Percentiles rank a stretch among this genome's conserved stretches.
These are phyloP conservation scores for Tricholoma matsutake DNA, from an alignment of 768 basidiomycete species.

Conservation along the genomic window DNA sequence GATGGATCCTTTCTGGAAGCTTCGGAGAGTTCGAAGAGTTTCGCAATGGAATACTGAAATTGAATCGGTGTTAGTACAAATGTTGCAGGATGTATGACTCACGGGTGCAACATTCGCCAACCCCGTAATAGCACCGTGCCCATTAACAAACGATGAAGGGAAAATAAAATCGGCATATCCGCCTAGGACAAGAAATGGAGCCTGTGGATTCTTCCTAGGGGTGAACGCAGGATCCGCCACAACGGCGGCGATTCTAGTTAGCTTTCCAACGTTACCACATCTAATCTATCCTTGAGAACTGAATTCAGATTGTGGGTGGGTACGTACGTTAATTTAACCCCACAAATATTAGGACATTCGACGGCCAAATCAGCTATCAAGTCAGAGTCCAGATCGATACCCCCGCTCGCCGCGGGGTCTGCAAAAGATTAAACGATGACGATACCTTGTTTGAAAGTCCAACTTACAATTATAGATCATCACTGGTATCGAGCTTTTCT, in stretches of 20 bases:
- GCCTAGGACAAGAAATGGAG: slow-evolving; percentile 81
- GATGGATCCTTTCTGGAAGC: slow-evolving; percentile 52
- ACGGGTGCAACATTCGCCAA: slow-evolving; percentile 83
- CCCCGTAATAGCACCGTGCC: slow-evolving; percentile 88
- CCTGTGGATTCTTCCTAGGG: slow-evolving; percentile 63
- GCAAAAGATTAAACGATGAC: slow-evolving; percentile 8
- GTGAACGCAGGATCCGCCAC: slow-evolving; percentile 58
- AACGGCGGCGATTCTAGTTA: slow-evolving; percentile 75
- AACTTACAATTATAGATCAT: slow-evolving; percentile 84
- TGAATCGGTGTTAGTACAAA: too few relatives aligned
- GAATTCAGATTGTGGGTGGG: background rate
- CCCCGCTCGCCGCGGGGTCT: slow-evolving; percentile 87
- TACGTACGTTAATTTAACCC: slow-evolving; percentile 86
- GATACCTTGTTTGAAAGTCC: slow-evolving; percentile 3
- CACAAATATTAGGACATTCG: slow-evolving; percentile 74
- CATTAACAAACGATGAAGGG: slow-evolving; percentile 68
- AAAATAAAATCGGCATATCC: slow-evolving; percentile 84
- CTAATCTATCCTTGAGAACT: slow-evolving; percentile 32
- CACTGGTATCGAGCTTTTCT: slow-evolving; percentile 82
- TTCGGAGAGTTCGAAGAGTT: slow-evolving; percentile 61
- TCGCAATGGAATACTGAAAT: slow-evolving; percentile 51
- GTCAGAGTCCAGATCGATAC: slow-evolving; percentile 91
- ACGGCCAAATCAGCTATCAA: slow-evolving; percentile 76
- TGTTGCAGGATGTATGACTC: slow-evolving; percentile 17
- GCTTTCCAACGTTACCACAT: slow-evolving; percentile 90